A percentile compares a stretch with the other conserved stretches of the same genome.
Conservation (phyloP, 192 early-diverging fungal genomes). For the Entomortierella lignicola region DNA sequence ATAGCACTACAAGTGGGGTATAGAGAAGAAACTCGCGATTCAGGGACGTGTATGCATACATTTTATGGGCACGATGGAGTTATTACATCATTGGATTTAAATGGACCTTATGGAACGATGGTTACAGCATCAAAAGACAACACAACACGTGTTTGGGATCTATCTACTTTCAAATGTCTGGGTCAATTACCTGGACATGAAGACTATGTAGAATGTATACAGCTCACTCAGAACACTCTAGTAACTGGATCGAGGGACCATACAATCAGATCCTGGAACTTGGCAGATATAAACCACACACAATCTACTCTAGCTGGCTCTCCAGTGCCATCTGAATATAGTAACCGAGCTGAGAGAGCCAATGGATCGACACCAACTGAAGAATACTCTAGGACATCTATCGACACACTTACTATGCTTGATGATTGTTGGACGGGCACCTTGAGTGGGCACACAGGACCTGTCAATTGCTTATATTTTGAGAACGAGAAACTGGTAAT, state of each 20-base stretch:
- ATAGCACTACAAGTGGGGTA: slow-evolving; percentile 40
- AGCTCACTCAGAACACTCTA: slow-evolving; percentile 34
- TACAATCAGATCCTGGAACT: slow-evolving; percentile 34
- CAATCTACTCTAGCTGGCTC: slow-evolving; percentile 18
- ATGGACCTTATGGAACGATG: slow-evolving; percentile 64
- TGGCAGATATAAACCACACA: slow-evolving; percentile 27
- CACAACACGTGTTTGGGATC: slow-evolving; percentile 78
- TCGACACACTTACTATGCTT: slow-evolving; percentile 14
- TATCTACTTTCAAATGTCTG: slow-evolving; percentile 66
- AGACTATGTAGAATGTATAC: slow-evolving; percentile 48
- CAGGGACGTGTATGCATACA: slow-evolving; percentile 60
- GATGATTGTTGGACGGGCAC: slow-evolving; percentile 51
- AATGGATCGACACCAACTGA: slow-evolving; percentile 10
- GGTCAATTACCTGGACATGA: slow-evolving; percentile 62
- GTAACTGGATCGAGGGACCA: slow-evolving; percentile 53
- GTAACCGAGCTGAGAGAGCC: slow-evolving; percentile 6
- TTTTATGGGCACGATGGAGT: slow-evolving; percentile 71
- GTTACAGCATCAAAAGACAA: slow-evolving; percentile 77
- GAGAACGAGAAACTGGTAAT: slow-evolving; percentile 64
- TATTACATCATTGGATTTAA: slow-evolving; percentile 69
- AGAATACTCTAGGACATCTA: slow-evolving; percentile 17
- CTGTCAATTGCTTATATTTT: slow-evolving; percentile 63
- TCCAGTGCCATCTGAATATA: slow-evolving; percentile 13
- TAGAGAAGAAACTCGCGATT: slow-evolving; percentile 42
- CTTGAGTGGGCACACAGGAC: slow-evolving; percentile 59